Evolutionary conservation across 1,284 basidiomycete species (phyloP).

Genomic region (Trichosporon ovoides): DNA sequence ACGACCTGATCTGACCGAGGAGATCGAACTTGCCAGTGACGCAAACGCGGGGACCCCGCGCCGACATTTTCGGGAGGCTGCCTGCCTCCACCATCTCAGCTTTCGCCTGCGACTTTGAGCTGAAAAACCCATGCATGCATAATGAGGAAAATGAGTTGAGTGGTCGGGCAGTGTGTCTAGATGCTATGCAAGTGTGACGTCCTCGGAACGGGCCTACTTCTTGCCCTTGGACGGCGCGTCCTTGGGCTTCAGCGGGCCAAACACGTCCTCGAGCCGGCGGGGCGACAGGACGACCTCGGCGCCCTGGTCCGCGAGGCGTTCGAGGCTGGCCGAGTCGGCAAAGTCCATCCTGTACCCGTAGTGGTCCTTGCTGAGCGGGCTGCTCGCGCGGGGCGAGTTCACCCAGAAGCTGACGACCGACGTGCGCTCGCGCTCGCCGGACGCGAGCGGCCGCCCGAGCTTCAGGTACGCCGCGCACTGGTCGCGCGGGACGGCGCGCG

Average conservation of each 20-base stretch:
- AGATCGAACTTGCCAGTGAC: slow-evolving; percentile 4
- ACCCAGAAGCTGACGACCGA: neutral
- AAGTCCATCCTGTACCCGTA: slow-evolving; percentile 19
- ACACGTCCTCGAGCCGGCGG: slow-evolving; percentile 16
- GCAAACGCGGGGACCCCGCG: neutral
- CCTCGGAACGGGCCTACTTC: slow-evolving; percentile 4
- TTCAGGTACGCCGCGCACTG: slow-evolving; percentile 1
- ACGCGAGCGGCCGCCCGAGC: neutral
- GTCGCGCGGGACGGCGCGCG: slow-evolving; percentile 12
- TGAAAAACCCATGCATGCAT: too few species aligned
- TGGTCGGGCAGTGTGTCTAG: too few species aligned
- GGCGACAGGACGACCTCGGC: slow-evolving; percentile 15
- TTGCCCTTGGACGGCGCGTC: neutral
- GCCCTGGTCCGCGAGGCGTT: neutral
- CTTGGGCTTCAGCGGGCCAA: slow-evolving; percentile 13
- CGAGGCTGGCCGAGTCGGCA: neutral
- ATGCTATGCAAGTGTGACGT: too few species aligned
- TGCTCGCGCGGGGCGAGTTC: neutral
- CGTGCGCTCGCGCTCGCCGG: neutral
- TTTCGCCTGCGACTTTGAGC: too few species aligned
- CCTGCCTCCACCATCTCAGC: too few species aligned
- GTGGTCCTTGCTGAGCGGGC: slow-evolving; percentile 7
- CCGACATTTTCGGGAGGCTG: too few species aligned
- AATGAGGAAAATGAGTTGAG: too few species aligned
- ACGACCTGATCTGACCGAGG: neutral